Evolutionary conservation across 169 alveolate genomes (phyloP).

Genomic region (Plasmodium gaboni): DNA sequence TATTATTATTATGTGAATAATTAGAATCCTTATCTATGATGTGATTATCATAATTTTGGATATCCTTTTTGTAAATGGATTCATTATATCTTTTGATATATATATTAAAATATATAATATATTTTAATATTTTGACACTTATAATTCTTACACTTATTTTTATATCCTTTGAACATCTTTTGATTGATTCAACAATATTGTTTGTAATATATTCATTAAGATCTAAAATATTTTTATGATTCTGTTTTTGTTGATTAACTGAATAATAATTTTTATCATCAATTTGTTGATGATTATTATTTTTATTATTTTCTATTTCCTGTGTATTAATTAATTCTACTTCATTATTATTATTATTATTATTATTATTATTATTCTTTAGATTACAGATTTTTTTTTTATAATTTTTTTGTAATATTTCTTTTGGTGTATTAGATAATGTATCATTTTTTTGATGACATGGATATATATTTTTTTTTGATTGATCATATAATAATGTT

Average conservation of each 20-base stretch:
- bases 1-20: not conserved
- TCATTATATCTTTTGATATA: constrained; percentile 25
- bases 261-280: not conserved
- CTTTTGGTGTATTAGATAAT: not conserved
- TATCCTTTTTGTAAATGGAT: not conserved
- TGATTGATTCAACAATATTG: constrained; percentile 51
- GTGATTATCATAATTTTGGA: not conserved
- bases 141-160: constrained; percentile 58
- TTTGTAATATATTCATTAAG: constrained; percentile 57
- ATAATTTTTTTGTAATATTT: not conserved
- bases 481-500: no score
- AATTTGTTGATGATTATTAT: not conserved
- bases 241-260: not conserved
- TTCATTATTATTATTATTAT: constrained; percentile 4
- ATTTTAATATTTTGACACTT: constrained; percentile 69
- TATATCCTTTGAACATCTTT: constrained; percentile 69
- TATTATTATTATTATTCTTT: not conserved
- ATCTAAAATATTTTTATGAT: constrained; percentile 2
- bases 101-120: constrained; percentile 56
- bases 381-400: no score
- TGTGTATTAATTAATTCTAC: not conserved
- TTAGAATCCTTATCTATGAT: not conserved
- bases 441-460: not conserved
- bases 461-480: not conserved
- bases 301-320: not conserved